Evolutionary conservation across 805 yeast genomes (phyloP).

Genomic region (Saccharomycopsis sp.): DNA sequence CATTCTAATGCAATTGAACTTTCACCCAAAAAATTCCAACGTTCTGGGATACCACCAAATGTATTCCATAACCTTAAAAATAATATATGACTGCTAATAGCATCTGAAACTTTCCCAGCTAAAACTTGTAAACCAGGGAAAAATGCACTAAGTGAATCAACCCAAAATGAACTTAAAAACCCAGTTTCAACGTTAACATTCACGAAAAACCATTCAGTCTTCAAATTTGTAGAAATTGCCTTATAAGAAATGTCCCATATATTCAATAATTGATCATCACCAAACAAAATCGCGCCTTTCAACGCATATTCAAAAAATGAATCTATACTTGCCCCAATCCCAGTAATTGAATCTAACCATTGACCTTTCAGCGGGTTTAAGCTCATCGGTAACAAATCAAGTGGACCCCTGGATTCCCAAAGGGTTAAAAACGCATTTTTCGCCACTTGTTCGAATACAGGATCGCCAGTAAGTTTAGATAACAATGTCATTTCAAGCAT

Average conservation of each 20-base stretch:
- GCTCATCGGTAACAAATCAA: conserved; percentile 73
- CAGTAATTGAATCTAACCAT: conserved; percentile 58
- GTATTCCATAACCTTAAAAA: conserved; percentile 73
- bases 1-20: conserved; percentile 57
- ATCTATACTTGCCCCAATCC: conserved; percentile 88
- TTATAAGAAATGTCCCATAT: conserved; percentile 58
- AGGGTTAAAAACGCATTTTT: conserved; percentile 56
- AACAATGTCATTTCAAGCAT: conserved; percentile 73
- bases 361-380: conserved; percentile 50
- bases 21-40: conserved; percentile 51
- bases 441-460: conserved; percentile 56
- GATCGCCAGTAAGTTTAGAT: conserved; percentile 69
- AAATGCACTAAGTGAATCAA: conserved; percentile 81
- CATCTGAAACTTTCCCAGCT: conserved; percentile 65
- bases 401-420: conserved; percentile 58
- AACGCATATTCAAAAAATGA: conserved; percentile 86
- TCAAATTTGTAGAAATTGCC: conserved; percentile 47
- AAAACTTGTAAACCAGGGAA: conserved; percentile 82
- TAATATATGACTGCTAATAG: conserved; percentile 52
- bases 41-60: conserved; percentile 79
- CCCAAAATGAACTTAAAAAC: conserved; percentile 50
- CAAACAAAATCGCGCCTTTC: conserved; percentile 67
- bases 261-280: conserved; percentile 42
- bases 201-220: conserved; percentile 42
- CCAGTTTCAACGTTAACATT: conserved; percentile 57